Evolutionary conservation across 139 green algal genomes (phyloP).

Genomic region (Chlamydomonas schloesseri): DNA sequence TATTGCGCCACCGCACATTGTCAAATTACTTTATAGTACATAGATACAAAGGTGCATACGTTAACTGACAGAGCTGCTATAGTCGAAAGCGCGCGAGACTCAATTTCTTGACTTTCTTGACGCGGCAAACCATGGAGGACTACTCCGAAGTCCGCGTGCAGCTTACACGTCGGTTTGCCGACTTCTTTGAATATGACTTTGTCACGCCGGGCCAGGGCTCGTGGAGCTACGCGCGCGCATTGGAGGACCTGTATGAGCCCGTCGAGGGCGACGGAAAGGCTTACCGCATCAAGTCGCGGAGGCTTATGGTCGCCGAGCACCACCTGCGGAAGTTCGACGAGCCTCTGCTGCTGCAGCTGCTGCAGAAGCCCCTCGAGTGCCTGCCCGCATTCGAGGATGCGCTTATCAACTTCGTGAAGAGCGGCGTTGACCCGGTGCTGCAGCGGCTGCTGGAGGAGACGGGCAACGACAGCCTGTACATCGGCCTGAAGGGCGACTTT

Average conservation of each 20-base stretch:
- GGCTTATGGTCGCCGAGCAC: slow-evolving; percentile 75
- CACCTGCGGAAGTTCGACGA: slow-evolving; percentile 86
- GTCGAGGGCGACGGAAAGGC: slow-evolving; percentile 50
- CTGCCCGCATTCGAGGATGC: slow-evolving; percentile 92
- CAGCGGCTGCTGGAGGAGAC: slow-evolving; percentile 58
- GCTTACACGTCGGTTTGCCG: slow-evolving; percentile 81
- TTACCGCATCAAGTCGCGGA: slow-evolving; percentile 53
- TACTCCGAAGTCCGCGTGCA: slow-evolving; percentile 67
- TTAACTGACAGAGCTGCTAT: no score
- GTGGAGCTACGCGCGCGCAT: slow-evolving; percentile 68
- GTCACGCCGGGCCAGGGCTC: slow-evolving; percentile 53
- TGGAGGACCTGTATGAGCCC: slow-evolving; percentile 68
- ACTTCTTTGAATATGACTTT: slow-evolving; percentile 85
- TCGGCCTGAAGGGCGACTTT: slow-evolving; percentile 94
- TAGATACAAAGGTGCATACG: no score
- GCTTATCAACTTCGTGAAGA: slow-evolving; percentile 77
- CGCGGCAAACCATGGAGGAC: slow-evolving; percentile 45
- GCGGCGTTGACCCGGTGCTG: slow-evolving; percentile 50
- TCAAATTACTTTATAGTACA: no score
- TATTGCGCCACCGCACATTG: no score
- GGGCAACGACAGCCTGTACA: slow-evolving; percentile 63
- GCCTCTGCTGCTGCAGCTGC: slow-evolving; percentile 74
- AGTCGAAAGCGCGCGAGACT: no score
- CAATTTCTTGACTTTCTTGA: no score
- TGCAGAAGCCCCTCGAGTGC: slow-evolving; percentile 81